These are phyloP conservation scores for Onygenales sp. DNA, from an alignment of 2,329 filamentous ascomycete species.

Conservation along the genomic window DNA sequence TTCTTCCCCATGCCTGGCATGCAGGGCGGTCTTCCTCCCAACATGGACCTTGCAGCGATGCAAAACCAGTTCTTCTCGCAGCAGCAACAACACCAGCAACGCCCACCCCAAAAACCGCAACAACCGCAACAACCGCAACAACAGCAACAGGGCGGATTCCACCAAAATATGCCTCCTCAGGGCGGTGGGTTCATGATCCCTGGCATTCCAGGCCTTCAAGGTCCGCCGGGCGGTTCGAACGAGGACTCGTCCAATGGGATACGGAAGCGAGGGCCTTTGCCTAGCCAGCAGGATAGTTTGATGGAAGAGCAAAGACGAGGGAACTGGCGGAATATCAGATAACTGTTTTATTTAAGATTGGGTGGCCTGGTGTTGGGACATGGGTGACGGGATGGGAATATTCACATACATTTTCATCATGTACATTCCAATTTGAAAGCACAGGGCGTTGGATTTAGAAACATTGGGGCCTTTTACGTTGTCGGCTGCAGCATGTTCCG, in stretches of 20 bases:
- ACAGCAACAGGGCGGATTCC: background rate
- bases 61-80: conserved; percentile 29
- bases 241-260: conserved; percentile 25
- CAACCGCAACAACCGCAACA: conserved; percentile 6
- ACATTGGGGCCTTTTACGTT: no score
- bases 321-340: conserved; percentile 37
- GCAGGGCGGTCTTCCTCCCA: conserved; percentile 36
- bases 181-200: conserved; percentile 17
- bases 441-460: no score
- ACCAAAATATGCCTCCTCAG: conserved; percentile 26
- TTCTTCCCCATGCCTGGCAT: conserved; percentile 40
- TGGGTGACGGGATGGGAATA: no score
- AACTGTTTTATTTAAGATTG: conserved; percentile 1
- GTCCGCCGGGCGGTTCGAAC: conserved; percentile 21
- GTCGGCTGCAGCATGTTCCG: no score
- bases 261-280: conserved; percentile 59
- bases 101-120: conserved; percentile 8
- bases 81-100: conserved; percentile 23
- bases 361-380: background rate
- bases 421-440: no score
- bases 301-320: conserved; percentile 62
- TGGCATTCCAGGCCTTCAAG: conserved; percentile 25
- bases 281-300: conserved; percentile 75
- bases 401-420: no score
- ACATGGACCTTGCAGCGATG: conserved; percentile 27